These are phyloP conservation scores for Pulveroboletus frians DNA, from an alignment of 768 basidiomycete genomes.

Conservation along the genomic window DNA sequence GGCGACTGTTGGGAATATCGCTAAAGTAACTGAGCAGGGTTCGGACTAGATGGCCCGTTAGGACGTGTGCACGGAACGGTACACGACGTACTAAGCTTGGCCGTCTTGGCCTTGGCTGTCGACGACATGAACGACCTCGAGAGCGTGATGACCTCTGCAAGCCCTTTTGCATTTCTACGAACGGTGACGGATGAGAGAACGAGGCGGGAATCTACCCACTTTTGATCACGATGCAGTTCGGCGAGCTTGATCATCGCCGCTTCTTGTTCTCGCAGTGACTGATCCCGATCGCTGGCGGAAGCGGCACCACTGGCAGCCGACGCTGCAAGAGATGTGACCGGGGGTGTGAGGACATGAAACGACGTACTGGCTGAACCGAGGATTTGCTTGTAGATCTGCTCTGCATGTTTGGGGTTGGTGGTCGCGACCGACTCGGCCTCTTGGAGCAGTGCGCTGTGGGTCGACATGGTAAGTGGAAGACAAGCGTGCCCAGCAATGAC, in stretches of 20 bases:
- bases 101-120: conserved; percentile 96
- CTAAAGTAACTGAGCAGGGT: conserved; percentile 90
- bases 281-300: conserved; percentile 42
- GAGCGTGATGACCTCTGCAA: conserved; percentile 81
- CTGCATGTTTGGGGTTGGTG: conserved; percentile 56
- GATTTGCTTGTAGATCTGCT: conserved; percentile 70
- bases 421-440: conserved; percentile 49
- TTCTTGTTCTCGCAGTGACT: conserved; percentile 75
- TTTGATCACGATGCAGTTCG: conserved; percentile 79
- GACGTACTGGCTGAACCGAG: conserved; percentile 38
- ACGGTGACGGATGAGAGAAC: neutral
- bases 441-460: conserved; percentile 21
- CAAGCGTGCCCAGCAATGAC: conserved; percentile 13
- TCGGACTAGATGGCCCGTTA: conserved; percentile 53
- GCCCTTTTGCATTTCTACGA: conserved; percentile 71
- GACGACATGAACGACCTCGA: conserved; percentile 85
- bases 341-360: neutral
- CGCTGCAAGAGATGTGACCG: conserved; percentile 13
- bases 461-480: conserved; percentile 17
- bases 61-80: neutral
- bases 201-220: conserved; percentile 41
- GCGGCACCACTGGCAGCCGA: conserved; percentile 32
- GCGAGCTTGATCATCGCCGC: conserved; percentile 80
- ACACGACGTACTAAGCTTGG: conserved; percentile 70
- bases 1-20: conserved; percentile 66